Conservation (phyloP, 176 grass and related monocot species). For the Tillandsia leiboldiana region DNA sequence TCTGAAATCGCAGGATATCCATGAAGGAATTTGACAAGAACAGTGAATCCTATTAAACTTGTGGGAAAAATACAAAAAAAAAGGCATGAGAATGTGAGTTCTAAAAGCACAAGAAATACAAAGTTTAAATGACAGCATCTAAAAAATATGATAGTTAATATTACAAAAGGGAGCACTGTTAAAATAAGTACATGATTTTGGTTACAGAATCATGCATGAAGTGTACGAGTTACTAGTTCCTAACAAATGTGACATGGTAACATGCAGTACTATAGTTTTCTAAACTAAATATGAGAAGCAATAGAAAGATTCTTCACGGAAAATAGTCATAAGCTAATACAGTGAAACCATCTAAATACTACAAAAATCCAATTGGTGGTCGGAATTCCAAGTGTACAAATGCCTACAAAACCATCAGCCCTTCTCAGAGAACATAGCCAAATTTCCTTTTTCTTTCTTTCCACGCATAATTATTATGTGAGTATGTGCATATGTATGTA, state of each 20-base stretch:
- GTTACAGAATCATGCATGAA: neutral
- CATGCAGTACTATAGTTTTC: neutral
- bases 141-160: neutral
- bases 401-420: no score
- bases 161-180: neutral
- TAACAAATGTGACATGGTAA: neutral
- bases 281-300: no score
- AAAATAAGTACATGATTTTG: neutral
- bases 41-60: constrained; percentile 78
- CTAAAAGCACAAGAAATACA: neutral
- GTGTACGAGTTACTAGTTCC: neutral
- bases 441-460: no score
- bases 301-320: no score
- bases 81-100: neutral
- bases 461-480: no score
- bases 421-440: no score
- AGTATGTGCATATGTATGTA: no score
- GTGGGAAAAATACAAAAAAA: constrained; percentile 8
- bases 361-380: no score
- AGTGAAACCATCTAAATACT: no score
- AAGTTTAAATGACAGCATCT: neutral
- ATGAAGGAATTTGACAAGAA: constrained; percentile 65
- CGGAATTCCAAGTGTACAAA: no score
- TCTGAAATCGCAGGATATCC: constrained; percentile 80
- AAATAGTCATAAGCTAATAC: no score